These are phyloP conservation scores for Coccomyxa sp. DNA, from an alignment of 139 green algal genomes.

Conservation along the genomic window DNA sequence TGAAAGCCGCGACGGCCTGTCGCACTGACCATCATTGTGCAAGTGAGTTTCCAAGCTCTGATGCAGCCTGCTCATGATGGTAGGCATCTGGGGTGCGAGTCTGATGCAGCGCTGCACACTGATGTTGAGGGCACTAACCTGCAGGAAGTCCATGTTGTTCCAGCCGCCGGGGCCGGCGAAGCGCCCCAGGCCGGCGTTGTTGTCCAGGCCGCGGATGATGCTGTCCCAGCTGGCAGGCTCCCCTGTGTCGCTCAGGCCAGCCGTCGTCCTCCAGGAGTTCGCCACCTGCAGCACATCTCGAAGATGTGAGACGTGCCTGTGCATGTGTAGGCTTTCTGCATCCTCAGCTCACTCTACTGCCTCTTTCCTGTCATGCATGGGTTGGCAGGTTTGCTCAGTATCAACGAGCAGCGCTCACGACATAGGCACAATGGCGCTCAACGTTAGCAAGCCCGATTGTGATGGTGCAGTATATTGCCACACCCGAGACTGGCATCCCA, in stretches of 20 bases:
- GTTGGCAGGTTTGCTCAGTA: neutral
- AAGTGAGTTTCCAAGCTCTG: no score
- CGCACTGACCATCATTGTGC: neutral
- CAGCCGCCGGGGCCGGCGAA: constrained; percentile 51
- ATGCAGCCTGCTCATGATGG: no score
- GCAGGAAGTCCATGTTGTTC: constrained; percentile 69
- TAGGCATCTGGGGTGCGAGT: no score
- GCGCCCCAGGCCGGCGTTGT: constrained; percentile 26
- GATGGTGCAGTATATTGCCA: neutral
- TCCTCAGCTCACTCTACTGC: neutral
- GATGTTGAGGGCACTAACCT: constrained; percentile 24
- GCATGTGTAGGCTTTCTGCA: no score
- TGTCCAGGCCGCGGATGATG: constrained; percentile 39
- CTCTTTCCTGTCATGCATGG: neutral
- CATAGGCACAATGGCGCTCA: neutral
- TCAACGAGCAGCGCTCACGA: neutral
- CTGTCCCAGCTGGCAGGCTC: constrained; percentile 18
- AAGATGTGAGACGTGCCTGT: no score
- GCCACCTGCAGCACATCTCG: constrained; percentile 14
- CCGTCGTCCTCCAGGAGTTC: constrained; percentile 41
- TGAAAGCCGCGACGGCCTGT: neutral
- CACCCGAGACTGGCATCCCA: neutral
- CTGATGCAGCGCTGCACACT: neutral
- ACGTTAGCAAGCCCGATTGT: neutral
- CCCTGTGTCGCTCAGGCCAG: constrained; percentile 22